Evolutionary conservation across 306 rosid species (phyloP).

Genomic region (Fagus sylvatica): DNA sequence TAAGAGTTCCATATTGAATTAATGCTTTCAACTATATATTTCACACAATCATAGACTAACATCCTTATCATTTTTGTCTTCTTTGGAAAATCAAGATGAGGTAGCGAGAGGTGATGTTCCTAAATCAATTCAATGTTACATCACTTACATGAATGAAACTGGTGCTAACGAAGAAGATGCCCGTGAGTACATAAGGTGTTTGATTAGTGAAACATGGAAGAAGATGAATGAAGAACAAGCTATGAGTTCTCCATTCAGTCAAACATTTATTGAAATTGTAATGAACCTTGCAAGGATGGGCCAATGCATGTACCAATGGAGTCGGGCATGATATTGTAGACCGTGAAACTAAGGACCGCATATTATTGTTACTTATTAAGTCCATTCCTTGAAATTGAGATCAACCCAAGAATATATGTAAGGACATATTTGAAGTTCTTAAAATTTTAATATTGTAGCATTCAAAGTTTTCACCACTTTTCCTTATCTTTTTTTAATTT

Average conservation of each 20-base stretch:
- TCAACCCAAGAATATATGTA: background rate
- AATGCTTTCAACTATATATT: background rate
- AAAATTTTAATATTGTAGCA: too few species aligned
- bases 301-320: conserved; percentile 17
- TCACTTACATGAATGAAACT: conserved; percentile 29
- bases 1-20: background rate
- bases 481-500: too few species aligned
- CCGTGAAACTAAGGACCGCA: conserved; percentile 3
- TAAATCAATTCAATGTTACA: conserved; percentile 28
- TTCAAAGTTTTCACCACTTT: too few species aligned
- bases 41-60: background rate
- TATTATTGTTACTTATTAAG: background rate
- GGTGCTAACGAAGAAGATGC: conserved; percentile 12
- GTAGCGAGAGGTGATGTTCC: conserved; percentile 17
- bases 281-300: conserved; percentile 10
- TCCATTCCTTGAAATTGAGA: background rate
- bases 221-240: conserved; percentile 5
- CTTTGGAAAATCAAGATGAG: conserved; percentile 9
- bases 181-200: background rate
- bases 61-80: background rate
- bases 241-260: background rate
- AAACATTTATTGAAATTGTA: background rate
- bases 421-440: too few species aligned
- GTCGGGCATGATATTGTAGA: background rate
- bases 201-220: conserved; percentile 20